Evolutionary conservation across 257 asterid genomes (phyloP), one percentile per base, ranked within the genome.

Genomic region (Prunella vulgaris): DNA sequence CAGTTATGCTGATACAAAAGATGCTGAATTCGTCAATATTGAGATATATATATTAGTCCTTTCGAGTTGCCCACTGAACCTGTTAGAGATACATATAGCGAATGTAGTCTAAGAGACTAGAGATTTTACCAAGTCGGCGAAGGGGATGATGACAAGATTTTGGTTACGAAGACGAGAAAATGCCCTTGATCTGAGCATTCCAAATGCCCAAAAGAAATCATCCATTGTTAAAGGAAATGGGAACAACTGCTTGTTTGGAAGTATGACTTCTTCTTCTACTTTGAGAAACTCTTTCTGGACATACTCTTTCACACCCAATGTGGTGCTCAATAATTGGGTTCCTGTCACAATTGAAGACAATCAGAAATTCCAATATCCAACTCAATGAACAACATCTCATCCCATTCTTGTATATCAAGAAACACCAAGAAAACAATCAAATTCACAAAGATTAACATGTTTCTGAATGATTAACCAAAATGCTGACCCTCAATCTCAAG

Each of bases 151-250:
- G 10, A 89, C 96, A 59, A 94, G 97, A 78, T 84, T 94, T 68
- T 89, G 96, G 68, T 83, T 92, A 24, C 91, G 93, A 58, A 82
- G 84, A 28, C 95, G 77, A 8, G 99, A 87, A 81, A 91, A 94
- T 1, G 97, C 96, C 80, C 96, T 87, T 35, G 99, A 90, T 85
- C 97, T 86, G 60, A 93, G 94, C 40, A 93, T 85, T 44, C 96
- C 99, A 80, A 90, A 93, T 76, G 95, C 99, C 99, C 99, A 94
- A 32, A 87, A 81, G 88, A 94, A 94, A 78, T 90, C 96, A 56
- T 94, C 95, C 82, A 81, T 17, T 51, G 97, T 86, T 60, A 89
- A 51, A 22, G 91, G 60, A 63, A 73, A 84, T 35, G 96, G 96
- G 83, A 94, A 94, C 28, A 94, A 88, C 78, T 80, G 60, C 84